These are phyloP conservation scores for Apiospora koreana DNA, from an alignment of 2,329 filamentous ascomycete species.

Conservation along the genomic window DNA sequence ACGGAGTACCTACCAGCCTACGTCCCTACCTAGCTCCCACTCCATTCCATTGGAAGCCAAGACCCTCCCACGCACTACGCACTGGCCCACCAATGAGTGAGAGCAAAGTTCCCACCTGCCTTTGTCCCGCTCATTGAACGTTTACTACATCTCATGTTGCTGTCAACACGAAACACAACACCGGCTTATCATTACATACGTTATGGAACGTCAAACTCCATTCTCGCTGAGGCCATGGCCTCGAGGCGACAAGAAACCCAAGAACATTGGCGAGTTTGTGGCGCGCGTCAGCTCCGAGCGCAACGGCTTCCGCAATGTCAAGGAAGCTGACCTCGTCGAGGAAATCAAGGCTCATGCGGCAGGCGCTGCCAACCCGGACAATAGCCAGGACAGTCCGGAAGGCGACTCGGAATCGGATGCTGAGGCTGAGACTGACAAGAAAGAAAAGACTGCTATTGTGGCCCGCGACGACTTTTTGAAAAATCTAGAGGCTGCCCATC, in stretches of 20 bases:
- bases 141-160: not conserved
- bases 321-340: slow-evolving; percentile 69
- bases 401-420: slow-evolving; percentile 48
- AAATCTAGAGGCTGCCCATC: slow-evolving; percentile 58
- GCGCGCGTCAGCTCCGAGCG: slow-evolving; percentile 76
- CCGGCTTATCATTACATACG: not conserved
- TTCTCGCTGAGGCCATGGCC: slow-evolving; percentile 68
- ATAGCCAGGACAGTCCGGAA: slow-evolving; percentile 44
- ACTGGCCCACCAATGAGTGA: not conserved
- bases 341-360: slow-evolving; percentile 59
- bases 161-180: not conserved
- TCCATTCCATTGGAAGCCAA: not conserved
- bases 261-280: slow-evolving; percentile 73
- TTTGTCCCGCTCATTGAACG: not conserved
- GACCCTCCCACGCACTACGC: slow-evolving; percentile 2
- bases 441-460: slow-evolving; percentile 37
- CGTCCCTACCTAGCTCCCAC: too few relatives aligned
- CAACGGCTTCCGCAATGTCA: slow-evolving; percentile 80
- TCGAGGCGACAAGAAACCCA: slow-evolving; percentile 55
- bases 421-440: slow-evolving; percentile 43
- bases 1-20: too few relatives aligned
- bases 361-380: slow-evolving; percentile 34
- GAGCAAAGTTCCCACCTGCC: slow-evolving; percentile 1
- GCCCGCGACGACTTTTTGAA: slow-evolving; percentile 60
- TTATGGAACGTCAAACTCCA: slow-evolving; percentile 25